These are phyloP conservation scores for Ceratocystis variospora DNA, from an alignment of 2,329 filamentous ascomycete species.

Conservation along the genomic window DNA sequence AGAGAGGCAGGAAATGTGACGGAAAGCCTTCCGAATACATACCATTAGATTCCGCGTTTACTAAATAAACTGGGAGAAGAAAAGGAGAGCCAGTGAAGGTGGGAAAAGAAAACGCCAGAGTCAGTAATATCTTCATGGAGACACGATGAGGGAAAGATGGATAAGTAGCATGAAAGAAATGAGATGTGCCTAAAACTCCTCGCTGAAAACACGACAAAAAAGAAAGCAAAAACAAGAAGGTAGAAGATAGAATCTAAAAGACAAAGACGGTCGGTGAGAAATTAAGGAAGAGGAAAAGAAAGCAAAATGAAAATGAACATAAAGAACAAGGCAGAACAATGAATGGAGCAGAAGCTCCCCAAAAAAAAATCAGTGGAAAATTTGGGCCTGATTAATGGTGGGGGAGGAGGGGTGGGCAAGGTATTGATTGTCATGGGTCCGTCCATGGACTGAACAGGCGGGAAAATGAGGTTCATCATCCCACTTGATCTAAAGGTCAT, in stretches of 20 bases:
- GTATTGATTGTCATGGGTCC: too few relatives aligned
- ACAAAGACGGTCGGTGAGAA: background rate
- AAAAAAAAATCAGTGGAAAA: too few relatives aligned
- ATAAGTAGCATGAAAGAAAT: background rate
- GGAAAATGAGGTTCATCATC: too few relatives aligned
- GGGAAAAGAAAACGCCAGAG: background rate
- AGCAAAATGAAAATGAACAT: background rate
- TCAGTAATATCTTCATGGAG: background rate
- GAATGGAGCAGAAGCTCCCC: too few relatives aligned
- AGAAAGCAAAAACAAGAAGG: background rate
- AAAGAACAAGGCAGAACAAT: background rate
- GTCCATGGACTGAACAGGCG: too few relatives aligned
- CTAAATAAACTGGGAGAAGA: background rate
- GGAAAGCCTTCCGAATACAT: background rate
- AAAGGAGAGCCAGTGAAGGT: too few relatives aligned
- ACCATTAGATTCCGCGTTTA: background rate
- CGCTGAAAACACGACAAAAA: slow-evolving; percentile 13
- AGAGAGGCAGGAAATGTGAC: too few relatives aligned
- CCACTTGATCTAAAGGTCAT: too few relatives aligned
- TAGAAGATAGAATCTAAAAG: background rate
- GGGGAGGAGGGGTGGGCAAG: too few relatives aligned
- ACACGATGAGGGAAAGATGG: background rate
- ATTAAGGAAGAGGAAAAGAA: background rate
- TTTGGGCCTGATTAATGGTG: too few relatives aligned
- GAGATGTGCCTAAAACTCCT: slow-evolving; percentile 10